Evolutionary conservation across 805 yeast species (phyloP), one percentile per base, ranked within the genome.

Genomic region (Yamadazyma scolyti): DNA sequence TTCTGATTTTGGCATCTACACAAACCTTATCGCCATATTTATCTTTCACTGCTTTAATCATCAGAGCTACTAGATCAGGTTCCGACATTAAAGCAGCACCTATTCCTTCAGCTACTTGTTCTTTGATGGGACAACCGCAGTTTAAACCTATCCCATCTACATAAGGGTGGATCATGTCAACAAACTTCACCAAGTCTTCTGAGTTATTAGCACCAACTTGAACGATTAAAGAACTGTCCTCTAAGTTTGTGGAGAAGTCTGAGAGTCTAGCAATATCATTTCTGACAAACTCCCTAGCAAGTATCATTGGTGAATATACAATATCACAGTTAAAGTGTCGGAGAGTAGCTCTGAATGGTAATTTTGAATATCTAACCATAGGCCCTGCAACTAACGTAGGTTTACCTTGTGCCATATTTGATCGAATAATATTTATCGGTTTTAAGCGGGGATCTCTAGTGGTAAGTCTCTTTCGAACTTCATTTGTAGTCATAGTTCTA

Each of bases 81-180:
- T 84, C 79, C 16, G 79, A 68, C 85, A 93, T 89, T 34, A 93
- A 67, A 0, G 97, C 97, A 2, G 97, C 96, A 4, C 98, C 98
- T 10, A 93, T 89, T 15, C 97, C 98, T 54, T 88, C 96, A 25
- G 95, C 69, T 9, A 86, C 84, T 55, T 93, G 97, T 42, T 90
- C 97, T 40, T 81, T 82, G 30, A 93, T 88, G 1, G 98, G 98
- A 60, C 98, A 93, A 0, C 98, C 98, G 58, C 97, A 93, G 64
- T 93, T 93, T 36, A 93, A 69, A 0, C 97, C 97, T 24, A 93
- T 78, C 0, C 94, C 98, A 58, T 90, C 97, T 27, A 85, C 89
- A 50, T 77, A 86, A 0, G 96, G 96, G 36, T 75, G 75, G n/a
- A 89, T 77, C 88, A 93, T 79, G 31, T 83, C 87, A 4, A 86